Percentiles rank a stretch among this genome's conserved stretches.
Evolutionary conservation across 73 alveolate genomes (phyloP).

Genomic region (Tetrahymena borealis): DNA sequence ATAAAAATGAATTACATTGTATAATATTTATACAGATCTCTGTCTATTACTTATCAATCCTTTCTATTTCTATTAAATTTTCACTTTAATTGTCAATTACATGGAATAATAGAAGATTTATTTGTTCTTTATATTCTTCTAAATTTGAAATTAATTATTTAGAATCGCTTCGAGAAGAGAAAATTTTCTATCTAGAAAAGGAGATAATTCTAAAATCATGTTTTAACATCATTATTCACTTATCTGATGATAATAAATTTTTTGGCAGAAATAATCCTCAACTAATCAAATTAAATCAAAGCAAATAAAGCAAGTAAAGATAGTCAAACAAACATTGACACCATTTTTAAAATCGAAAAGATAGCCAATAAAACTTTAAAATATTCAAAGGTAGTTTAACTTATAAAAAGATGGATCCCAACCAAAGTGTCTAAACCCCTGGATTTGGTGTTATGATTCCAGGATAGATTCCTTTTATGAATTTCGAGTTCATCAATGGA

Average conservation of each 20-base stretch:
- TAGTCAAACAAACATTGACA: not conserved
- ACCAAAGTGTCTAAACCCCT: not conserved
- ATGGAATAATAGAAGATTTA: not conserved
- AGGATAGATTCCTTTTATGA: conserved; percentile 42
- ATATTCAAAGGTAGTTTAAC: not conserved
- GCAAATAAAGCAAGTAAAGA: not conserved
- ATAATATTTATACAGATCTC: not conserved
- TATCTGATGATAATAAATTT: not conserved
- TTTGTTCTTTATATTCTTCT: not conserved
- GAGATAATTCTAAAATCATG: not conserved
- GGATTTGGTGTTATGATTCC: conserved; percentile 55
- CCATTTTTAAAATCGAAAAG: not conserved
- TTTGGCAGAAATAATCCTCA: not conserved
- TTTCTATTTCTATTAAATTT: not conserved
- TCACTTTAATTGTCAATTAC: not conserved
- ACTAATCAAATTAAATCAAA: not conserved
- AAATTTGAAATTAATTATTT: not conserved
- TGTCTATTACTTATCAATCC: not conserved
- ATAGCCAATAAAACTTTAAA: not conserved
- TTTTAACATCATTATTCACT: not conserved
- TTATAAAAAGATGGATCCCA: not conserved
- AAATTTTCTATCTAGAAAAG: not conserved
- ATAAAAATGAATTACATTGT: too few species aligned
- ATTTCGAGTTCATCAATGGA: conserved; percentile 29
- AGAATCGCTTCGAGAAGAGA: not conserved